Conservation (phyloP, 1,284 basidiomycete genomes). For the Apiotrichum mycotoxinovorans region DNA sequence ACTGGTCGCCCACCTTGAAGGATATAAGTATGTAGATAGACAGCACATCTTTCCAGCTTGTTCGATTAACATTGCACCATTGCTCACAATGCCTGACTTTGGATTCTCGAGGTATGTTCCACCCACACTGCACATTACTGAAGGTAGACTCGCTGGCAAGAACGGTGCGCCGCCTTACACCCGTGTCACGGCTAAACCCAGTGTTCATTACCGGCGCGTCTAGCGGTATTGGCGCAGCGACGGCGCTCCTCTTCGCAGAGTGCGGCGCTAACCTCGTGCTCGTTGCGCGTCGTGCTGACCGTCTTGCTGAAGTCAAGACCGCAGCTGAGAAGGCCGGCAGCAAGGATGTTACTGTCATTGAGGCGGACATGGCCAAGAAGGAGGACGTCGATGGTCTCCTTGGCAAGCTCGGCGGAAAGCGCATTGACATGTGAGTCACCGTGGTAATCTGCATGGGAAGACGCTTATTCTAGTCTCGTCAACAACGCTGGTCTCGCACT, state of each 20-base stretch:
- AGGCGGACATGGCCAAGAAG: conserved; percentile 1
- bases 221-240: conserved; percentile 48
- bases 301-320: conserved; percentile 57
- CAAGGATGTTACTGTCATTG: neutral
- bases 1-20: no score
- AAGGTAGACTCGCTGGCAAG: neutral
- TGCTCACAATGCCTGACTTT: conserved; percentile 1
- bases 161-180: neutral
- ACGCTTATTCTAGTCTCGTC: conserved; percentile 11
- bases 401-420: neutral
- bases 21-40: no score
- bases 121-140: neutral
- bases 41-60: no score
- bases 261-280: conserved; percentile 62
- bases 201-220: conserved; percentile 49
- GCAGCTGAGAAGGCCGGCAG: conserved; percentile 16
- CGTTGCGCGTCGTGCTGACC: conserved; percentile 56
- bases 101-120: neutral
- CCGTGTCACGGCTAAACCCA: neutral
- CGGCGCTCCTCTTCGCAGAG: conserved; percentile 54
- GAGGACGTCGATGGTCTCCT: conserved; percentile 3
- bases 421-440: conserved; percentile 3
- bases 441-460: neutral
- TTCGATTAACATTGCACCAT: neutral
- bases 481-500: conserved; percentile 22